Base-by-base conservation (phyloP, 805 yeast genomes). In the Suhomyces prunicola region DNA sequence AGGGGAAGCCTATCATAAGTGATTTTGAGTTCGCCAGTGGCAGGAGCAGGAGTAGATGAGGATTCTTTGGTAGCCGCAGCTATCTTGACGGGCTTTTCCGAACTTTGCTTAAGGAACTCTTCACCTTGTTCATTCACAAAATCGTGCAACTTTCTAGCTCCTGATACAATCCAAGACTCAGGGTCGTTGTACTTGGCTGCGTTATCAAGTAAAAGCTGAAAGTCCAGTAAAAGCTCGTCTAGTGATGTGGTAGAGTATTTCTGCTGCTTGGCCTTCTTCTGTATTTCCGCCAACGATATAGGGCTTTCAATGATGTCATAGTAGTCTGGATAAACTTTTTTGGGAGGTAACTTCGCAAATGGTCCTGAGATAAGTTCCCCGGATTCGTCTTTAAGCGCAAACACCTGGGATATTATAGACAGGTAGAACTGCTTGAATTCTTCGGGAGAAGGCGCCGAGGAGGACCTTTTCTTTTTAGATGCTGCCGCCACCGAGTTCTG, bases 131-230 rank as follows among this genome's bases (percentile, higher is more conserved):
- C 78, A 47, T 77, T 70, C 12, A 87, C 89, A 60, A 79, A 82
- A 23, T 82, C 78, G 47, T 74, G 74, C 47, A 90, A 79, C 52
- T 73, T 75, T 13, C 69, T 65, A 1, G 96, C 86, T 65, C 87
- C 88, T 44, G 73, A 74, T 1, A 88, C 93, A 50, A 90, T 86
- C 63, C 83, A 73, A 7, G 77, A 72, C 17, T 66, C 71, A 1
- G 77, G 74, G 55, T 72, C 77, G 58, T 75, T 75, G 61, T 73
- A 75, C 39, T 63, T 63, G 41, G 64, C 63, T 8, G 80, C 79
- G 55, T 75, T 75, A 53, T 70, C 74, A 29, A 67, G 57, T 52
- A 75, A 59, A 47, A 67, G 61, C 54, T 65, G 60, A 60, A 75
- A 73, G 57, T 74, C 79, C 12, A 48, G 68, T 44, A 71, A 46